Conservation (phyloP, 1,139 yeast species). For the Debaryomyces singareniensis region DNA sequence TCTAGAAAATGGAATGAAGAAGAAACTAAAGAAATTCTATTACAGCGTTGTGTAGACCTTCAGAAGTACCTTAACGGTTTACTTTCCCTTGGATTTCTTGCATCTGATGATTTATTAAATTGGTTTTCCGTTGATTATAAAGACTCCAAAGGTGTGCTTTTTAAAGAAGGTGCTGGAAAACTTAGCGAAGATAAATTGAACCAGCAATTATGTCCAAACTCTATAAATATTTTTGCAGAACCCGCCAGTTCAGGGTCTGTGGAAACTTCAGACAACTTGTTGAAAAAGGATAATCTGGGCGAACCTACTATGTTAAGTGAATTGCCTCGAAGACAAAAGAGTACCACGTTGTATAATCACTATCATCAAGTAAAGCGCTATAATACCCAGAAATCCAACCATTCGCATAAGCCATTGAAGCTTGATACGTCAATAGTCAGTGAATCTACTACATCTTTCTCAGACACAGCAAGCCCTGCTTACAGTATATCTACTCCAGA, state of each 20-base stretch:
- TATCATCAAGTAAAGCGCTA: slow-evolving; percentile 12
- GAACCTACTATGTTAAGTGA: slow-evolving; percentile 1
- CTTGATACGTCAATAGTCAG: slow-evolving; percentile 2
- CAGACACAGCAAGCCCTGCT: background rate
- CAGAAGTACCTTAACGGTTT: slow-evolving; percentile 27
- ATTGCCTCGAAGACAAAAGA: slow-evolving; percentile 11
- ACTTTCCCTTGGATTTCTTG: slow-evolving; percentile 19
- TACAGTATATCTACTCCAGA: slow-evolving; percentile 1
- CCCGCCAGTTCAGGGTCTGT: background rate
- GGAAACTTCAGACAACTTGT: background rate
- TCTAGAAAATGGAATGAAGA: slow-evolving; percentile 1
- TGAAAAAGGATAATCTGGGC: slow-evolving; percentile 2
- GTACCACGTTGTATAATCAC: slow-evolving; percentile 15
- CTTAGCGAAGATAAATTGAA: slow-evolving; percentile 14
- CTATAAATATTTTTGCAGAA: slow-evolving; percentile 15
- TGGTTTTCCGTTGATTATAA: slow-evolving; percentile 27
- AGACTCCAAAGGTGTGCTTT: slow-evolving; percentile 17
- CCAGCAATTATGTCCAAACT: slow-evolving; percentile 15
- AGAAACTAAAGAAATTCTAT: slow-evolving; percentile 6
- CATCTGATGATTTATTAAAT: slow-evolving; percentile 18
- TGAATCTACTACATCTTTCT: background rate
- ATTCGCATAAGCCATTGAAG: slow-evolving; percentile 1
- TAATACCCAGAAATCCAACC: slow-evolving; percentile 1
- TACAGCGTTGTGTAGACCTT: slow-evolving; percentile 26
- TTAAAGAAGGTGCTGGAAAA: slow-evolving; percentile 4